phyloP scores from a whole-genome alignment of 768 basidiomycete genomes.

The Pisolithus marmoratus region DNA sequence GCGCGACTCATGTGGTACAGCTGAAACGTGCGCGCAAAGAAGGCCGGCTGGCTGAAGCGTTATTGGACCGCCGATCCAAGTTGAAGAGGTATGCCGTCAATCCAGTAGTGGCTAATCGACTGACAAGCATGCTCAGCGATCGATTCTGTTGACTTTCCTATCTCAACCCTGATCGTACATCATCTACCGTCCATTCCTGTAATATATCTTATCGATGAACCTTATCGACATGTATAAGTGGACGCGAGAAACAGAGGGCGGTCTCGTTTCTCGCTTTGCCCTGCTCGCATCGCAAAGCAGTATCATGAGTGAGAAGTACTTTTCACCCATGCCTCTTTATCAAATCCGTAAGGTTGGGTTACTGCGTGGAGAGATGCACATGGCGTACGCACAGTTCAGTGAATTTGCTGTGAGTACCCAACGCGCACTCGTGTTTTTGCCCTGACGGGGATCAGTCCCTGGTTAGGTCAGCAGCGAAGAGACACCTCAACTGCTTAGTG shows the following conservation, averaged over 20 bases:
- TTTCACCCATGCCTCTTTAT: conserved; percentile 8
- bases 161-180: conserved; percentile 11
- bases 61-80: conserved; percentile 76
- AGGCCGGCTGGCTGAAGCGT: conserved; percentile 72
- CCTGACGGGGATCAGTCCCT: not conserved
- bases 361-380: not conserved
- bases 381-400: not conserved
- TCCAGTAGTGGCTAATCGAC: not conserved
- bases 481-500: not conserved
- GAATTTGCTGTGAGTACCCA: conserved; percentile 6
- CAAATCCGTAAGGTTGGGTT: not conserved
- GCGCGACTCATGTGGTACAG: conserved; percentile 30
- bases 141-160: conserved; percentile 37
- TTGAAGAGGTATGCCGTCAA: conserved; percentile 62
- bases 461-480: not conserved
- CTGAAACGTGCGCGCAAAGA: conserved; percentile 76
- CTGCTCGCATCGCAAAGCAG: not conserved
- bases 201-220: conserved; percentile 12
- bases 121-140: conserved; percentile 27
- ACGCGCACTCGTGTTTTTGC: not conserved
- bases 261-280: not conserved
- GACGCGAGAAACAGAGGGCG: not conserved
- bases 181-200: not conserved
- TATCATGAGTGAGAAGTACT: conserved; percentile 1
- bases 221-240: not conserved